Evolutionary conservation across 2,329 filamentous ascomycete genomes (phyloP).

Genomic region (Parastagonospora nodorum): DNA sequence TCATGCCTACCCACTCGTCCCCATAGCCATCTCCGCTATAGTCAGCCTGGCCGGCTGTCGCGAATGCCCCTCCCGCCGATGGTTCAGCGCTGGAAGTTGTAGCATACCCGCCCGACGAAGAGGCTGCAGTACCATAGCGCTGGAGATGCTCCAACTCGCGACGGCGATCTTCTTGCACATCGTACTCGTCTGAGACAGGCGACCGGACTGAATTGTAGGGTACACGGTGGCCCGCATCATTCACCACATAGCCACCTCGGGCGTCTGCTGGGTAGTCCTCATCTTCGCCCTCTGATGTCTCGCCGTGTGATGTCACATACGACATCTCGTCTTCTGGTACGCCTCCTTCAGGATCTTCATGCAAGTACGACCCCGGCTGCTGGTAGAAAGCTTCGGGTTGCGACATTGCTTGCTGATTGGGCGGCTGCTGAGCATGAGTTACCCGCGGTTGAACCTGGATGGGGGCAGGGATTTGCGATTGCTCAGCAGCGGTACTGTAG

Average conservation of each 20-base stretch:
- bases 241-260: constrained; percentile 44
- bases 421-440: constrained; percentile 26
- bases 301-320: constrained; percentile 42
- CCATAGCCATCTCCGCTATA: constrained; percentile 47
- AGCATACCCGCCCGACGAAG: constrained; percentile 33
- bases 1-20: constrained; percentile 44
- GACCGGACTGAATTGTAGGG: constrained; percentile 40
- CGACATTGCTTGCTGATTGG: constrained; percentile 30
- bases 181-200: constrained; percentile 58
- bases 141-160: constrained; percentile 55
- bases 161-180: constrained; percentile 57
- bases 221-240: constrained; percentile 41
- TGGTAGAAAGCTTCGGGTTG: constrained; percentile 46
- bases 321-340: constrained; percentile 43
- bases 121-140: constrained; percentile 49
- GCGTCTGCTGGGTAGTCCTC: constrained; percentile 46
- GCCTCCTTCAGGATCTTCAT: constrained; percentile 24
- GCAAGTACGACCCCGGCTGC: constrained; percentile 45
- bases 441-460: constrained; percentile 27
- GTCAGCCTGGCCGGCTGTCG: constrained; percentile 33
- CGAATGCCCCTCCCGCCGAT: constrained; percentile 23
- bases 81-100: constrained; percentile 31
- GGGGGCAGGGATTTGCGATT: constrained; percentile 33
- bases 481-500: constrained; percentile 22
- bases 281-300: constrained; percentile 40